Evolutionary conservation across 225 moss, liverwort and hornwort species (phyloP), one percentile per base, ranked within the genome.

Genomic region (Thuidium tamariscinum): DNA sequence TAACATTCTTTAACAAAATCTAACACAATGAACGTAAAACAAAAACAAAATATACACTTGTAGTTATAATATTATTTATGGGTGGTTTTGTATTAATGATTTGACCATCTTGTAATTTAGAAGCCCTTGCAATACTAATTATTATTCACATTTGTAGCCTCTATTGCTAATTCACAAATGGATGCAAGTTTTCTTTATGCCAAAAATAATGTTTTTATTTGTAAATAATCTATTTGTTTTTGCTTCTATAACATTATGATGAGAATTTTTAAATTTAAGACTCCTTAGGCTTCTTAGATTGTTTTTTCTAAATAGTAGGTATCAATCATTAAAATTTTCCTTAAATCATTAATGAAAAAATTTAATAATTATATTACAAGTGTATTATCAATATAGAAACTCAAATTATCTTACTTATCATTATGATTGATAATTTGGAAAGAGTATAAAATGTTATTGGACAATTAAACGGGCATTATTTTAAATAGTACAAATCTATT

Each of bases 71-170:
- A 71, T 71, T 30, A 72, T 2, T 0, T 30, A 30, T 0, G 4
- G 0, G 1, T 30, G 3, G 10, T 72, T 46, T 29, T 72, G 1
- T 18, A 46, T 46, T 30, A 0, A 4, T 6, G 1, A 72, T 46
- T 8, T 6, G 9, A 23, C 0, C 51, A 1, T 51, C 34, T 51
- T 34, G 4, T 16, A 37, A 16, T n/a, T 36, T 76, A 36, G n/a
- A 55, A 74, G 10, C 15, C 25, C 9, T 76, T 23, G 3, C 36
- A 9, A 36, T 55, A 10, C 1, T 46, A 14, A 51, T 34, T 51
- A n/a, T 22, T 51, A 1, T 13, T 75, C 3, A n/a, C 9, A 32
- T 4, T 75, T 52, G 23, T 15, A 75, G 75, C 10, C 15, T 76
- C 25, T 52, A 15, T 2, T 36, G 52, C 2, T 5, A 54, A 25